These are phyloP conservation scores for Cardamine resedifolia DNA, from an alignment of 345 rosid genomes.

Conservation along the genomic window DNA sequence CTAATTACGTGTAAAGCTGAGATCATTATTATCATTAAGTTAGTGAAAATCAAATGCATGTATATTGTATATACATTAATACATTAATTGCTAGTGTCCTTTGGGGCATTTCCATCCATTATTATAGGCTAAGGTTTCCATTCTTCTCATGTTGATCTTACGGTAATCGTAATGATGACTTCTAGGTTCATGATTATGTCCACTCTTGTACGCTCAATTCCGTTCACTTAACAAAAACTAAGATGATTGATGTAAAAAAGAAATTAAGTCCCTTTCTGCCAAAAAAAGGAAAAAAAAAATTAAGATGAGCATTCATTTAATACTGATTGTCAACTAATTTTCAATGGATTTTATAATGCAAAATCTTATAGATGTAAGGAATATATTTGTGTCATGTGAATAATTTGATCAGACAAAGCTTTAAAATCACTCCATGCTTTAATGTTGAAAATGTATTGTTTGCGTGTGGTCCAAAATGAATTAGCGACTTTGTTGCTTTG, in stretches of 20 bases:
- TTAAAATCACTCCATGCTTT: slow-evolving; percentile 35
- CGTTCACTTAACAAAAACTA: neutral
- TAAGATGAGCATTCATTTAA: neutral
- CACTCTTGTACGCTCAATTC: slow-evolving; percentile 10
- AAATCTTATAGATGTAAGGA: neutral
- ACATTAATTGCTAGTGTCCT: slow-evolving; percentile 15
- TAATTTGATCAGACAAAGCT: slow-evolving; percentile 30
- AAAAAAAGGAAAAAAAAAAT: neutral
- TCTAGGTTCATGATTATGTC: slow-evolving; percentile 32
- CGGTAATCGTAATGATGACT: slow-evolving; percentile 23
- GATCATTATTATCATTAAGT: slow-evolving; percentile 26
- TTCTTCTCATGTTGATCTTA: slow-evolving; percentile 12
- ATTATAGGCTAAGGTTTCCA: slow-evolving; percentile 13
- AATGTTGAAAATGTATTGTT: slow-evolving; percentile 8
- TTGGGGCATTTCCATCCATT: slow-evolving; percentile 14
- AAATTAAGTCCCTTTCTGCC: no score
- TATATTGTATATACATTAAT: neutral
- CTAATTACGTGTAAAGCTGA: slow-evolving; percentile 39
- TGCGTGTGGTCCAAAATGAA: slow-evolving; percentile 34
- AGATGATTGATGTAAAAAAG: no score
- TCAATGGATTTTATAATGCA: neutral
- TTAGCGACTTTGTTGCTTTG: slow-evolving; percentile 10
- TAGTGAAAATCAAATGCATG: slow-evolving; percentile 28
- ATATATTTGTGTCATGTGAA: slow-evolving; percentile 18
- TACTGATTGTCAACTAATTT: neutral